Conservation (phyloP, 331 rosid genomes). For the Quercus phellos region DNA sequence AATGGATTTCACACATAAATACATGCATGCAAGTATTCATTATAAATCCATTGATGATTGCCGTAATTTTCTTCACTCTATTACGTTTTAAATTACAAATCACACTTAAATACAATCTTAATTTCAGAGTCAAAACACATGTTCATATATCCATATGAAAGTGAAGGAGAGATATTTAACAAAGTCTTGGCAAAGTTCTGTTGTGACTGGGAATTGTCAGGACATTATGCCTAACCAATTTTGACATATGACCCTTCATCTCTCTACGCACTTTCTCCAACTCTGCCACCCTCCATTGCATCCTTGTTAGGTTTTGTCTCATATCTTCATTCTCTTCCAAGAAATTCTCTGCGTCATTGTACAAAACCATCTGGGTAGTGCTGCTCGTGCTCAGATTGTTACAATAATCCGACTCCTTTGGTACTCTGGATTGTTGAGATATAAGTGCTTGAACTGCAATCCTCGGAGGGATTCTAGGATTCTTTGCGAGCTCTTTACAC, state of each 20-base stretch:
- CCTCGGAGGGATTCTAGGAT: constrained; percentile 77
- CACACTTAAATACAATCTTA: too few relatives aligned
- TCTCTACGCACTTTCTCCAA: constrained; percentile 39
- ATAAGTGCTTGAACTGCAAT: constrained; percentile 70
- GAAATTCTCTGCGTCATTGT: constrained; percentile 16
- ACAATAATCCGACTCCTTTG: constrained; percentile 12
- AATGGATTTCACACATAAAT: too few relatives aligned
- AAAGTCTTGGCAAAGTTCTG: constrained; percentile 44
- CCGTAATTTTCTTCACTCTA: too few relatives aligned
- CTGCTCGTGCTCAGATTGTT: constrained; percentile 21
- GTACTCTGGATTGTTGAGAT: constrained; percentile 47
- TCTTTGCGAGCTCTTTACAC: constrained; percentile 73
- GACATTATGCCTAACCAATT: constrained; percentile 29
- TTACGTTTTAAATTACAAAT: too few relatives aligned
- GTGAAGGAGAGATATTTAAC: constrained; percentile 14
- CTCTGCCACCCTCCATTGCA: constrained; percentile 55
- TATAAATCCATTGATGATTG: too few relatives aligned
- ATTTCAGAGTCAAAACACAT: too few relatives aligned
- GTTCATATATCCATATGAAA: background rate
- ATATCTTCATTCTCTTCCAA: constrained; percentile 28
- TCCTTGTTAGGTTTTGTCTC: constrained; percentile 31
- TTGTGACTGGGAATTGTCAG: constrained; percentile 25
- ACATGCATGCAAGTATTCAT: too few relatives aligned
- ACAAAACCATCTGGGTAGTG: constrained; percentile 29
- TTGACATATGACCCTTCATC: constrained; percentile 52